These are phyloP conservation scores for Salix caprea DNA, from an alignment of 345 rosid species.

Conservation along the genomic window DNA sequence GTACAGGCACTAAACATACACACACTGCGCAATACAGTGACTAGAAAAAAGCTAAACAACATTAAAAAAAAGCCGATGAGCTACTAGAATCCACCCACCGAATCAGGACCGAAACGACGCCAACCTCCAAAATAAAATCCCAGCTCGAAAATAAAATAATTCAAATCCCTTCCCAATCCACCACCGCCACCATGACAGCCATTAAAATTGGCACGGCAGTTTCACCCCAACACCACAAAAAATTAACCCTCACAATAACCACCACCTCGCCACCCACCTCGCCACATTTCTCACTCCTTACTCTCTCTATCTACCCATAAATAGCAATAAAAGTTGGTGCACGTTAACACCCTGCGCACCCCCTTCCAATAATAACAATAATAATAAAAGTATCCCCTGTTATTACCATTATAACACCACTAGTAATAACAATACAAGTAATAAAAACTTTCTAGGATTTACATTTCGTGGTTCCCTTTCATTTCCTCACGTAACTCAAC, in stretches of 20 bases:
- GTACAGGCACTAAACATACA: background rate
- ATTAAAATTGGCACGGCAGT: slow-evolving; percentile 5
- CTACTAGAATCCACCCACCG: background rate
- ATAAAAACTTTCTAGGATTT: slow-evolving; percentile 7
- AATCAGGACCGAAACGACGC: background rate
- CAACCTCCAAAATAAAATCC: background rate
- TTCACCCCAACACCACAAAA: background rate
- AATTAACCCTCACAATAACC: slow-evolving; percentile 2
- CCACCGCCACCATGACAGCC: background rate
- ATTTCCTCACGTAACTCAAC: background rate
- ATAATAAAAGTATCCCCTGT: background rate
- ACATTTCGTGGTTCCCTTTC: background rate
- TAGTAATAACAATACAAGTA: background rate
- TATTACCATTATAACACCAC: background rate
- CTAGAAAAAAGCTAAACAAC: background rate
- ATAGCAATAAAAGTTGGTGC: slow-evolving; percentile 14
- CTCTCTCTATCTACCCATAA: background rate
- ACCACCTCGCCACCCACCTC: background rate
- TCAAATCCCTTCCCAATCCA: background rate
- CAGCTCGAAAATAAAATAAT: background rate
- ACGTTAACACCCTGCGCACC: slow-evolving; percentile 15
- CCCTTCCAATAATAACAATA: background rate
- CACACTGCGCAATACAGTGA: background rate
- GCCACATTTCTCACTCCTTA: background rate
- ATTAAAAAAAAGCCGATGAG: background rate